Conservation (phyloP, 495 filamentous ascomycete species). For the Hypomontagnella monticulosa region DNA sequence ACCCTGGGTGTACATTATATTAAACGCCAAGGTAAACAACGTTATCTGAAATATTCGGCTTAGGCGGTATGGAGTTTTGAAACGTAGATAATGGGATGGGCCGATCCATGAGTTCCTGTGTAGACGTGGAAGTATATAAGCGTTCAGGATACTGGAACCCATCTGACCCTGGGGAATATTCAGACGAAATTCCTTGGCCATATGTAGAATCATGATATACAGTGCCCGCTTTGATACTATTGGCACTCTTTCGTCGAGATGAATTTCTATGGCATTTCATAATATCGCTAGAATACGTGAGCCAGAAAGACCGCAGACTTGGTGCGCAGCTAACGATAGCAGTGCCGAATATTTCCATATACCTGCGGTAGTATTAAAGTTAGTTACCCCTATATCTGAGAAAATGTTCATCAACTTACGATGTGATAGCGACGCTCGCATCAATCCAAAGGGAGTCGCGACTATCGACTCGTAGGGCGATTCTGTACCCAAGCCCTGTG, state of each 20-base stretch:
- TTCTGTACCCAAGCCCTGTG: neutral
- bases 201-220: neutral
- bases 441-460: neutral
- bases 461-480: neutral
- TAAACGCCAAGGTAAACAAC: too few species aligned
- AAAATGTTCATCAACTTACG: neutral
- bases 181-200: neutral
- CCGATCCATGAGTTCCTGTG: neutral
- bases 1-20: too few species aligned
- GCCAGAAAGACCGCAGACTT: neutral
- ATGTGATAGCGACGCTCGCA: constrained; percentile 1
- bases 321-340: constrained; percentile 3
- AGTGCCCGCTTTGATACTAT: neutral
- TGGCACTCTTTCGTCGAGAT: neutral
- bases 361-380: neutral
- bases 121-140: neutral
- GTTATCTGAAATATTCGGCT: neutral
- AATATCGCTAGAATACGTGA: neutral
- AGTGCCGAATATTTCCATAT: constrained; percentile 1
- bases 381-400: neutral
- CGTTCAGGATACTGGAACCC: neutral
- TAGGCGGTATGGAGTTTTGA: neutral
- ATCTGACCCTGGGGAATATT: neutral
- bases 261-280: too few species aligned
- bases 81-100: neutral